phyloP scores from a whole-genome alignment of 352 stramenopile species.

The Globisporangium rhizosaccharum region DNA sequence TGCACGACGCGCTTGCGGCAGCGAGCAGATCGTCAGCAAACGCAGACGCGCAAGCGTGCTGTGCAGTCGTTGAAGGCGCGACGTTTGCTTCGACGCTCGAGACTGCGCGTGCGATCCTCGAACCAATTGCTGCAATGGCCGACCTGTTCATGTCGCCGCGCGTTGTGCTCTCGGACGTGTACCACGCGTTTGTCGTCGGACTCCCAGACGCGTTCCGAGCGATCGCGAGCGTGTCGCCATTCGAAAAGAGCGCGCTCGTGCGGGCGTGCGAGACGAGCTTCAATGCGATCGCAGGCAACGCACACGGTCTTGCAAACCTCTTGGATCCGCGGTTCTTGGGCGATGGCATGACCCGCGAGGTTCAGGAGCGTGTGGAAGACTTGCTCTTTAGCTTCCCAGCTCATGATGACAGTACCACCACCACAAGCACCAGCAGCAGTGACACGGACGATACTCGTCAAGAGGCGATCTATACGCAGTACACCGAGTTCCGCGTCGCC shows the following conservation, averaged over 20 bases:
- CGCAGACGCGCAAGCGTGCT: conserved; percentile 1
- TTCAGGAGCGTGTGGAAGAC: conserved; percentile 28
- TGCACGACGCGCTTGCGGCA: not conserved
- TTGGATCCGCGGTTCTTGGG: conserved; percentile 7
- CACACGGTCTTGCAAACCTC: conserved; percentile 8
- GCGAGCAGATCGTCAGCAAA: not conserved
- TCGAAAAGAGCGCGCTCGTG: conserved; percentile 13
- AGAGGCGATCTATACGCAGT: conserved; percentile 17
- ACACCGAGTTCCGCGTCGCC: conserved; percentile 25
- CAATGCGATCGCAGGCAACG: conserved; percentile 7
- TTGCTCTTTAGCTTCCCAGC: conserved; percentile 17
- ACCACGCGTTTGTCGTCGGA: conserved; percentile 23
- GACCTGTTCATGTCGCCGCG: conserved; percentile 6
- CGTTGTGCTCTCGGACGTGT: conserved; percentile 25
- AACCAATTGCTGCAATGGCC: conserved; percentile 14
- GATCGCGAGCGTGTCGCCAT: conserved; percentile 6
- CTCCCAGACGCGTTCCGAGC: conserved; percentile 16
- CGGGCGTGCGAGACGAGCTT: conserved; percentile 21
- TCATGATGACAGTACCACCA: not conserved
- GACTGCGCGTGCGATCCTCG: conserved; percentile 17
- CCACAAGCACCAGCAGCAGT: no score
- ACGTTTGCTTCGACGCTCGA: conserved; percentile 10
- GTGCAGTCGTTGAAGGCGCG: not conserved
- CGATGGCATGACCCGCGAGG: conserved; percentile 11
- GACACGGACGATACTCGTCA: conserved; percentile 10